phyloP scores from a whole-genome alignment of 441 rosid species.

The Erodium texanum region DNA sequence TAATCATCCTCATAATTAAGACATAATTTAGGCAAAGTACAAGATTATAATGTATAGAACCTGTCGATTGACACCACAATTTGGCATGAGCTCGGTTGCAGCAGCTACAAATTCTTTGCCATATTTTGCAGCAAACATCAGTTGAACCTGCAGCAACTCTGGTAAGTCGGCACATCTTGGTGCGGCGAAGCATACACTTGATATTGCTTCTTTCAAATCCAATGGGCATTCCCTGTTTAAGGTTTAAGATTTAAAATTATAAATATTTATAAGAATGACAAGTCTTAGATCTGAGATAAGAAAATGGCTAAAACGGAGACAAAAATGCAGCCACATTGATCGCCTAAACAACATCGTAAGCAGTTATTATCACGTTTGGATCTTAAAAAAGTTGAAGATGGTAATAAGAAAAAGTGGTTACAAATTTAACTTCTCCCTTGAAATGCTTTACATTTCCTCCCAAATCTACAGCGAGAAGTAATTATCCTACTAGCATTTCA shows the following conservation, averaged over 20 bases:
- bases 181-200: conserved; percentile 89
- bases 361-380: background rate
- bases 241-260: conserved; percentile 12
- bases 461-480: background rate
- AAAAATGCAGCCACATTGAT: background rate
- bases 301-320: background rate
- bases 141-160: conserved; percentile 84
- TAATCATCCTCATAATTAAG: background rate
- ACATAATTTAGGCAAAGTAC: too few relatives aligned
- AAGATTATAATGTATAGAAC: conserved; percentile 23
- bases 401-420: background rate
- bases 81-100: conserved; percentile 81
- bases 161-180: conserved; percentile 94
- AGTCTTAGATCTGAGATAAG: background rate
- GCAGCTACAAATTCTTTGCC: conserved; percentile 82
- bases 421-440: background rate
- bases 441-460: background rate
- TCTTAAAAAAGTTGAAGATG: background rate
- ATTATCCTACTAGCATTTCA: background rate
- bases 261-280: background rate
- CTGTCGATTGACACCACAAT: conserved; percentile 93
- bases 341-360: background rate
- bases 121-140: conserved; percentile 66
- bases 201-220: conserved; percentile 91
- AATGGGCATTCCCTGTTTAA: conserved; percentile 77